A percentile compares a stretch with the other conserved stretches of the same genome.
phyloP scores from a whole-genome alignment of 768 basidiomycete species.

The Kwoniella sp. region DNA sequence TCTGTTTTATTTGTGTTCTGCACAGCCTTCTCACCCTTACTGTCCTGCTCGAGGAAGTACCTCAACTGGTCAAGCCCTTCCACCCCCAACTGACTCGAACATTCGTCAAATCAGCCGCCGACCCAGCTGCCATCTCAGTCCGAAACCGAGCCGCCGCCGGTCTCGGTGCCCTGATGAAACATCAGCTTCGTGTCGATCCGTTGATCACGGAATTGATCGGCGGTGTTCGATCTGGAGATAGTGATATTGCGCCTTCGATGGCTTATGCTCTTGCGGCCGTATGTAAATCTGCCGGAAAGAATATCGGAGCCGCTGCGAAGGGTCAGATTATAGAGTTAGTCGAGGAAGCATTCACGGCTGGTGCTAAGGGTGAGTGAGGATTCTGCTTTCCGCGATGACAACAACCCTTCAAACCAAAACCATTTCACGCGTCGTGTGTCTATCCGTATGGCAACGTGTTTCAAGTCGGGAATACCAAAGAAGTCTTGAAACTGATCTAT shows the following conservation, averaged over 20 bases:
- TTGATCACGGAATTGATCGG: conserved; percentile 82
- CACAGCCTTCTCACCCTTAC: conserved; percentile 71
- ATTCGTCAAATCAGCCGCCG: conserved; percentile 88
- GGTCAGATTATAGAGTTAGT: conserved; percentile 75
- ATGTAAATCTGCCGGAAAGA: conserved; percentile 67
- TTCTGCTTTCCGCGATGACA: too few relatives aligned
- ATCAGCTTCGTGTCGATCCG: conserved; percentile 83
- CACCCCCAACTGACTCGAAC: conserved; percentile 97
- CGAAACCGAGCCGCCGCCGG: conserved; percentile 80
- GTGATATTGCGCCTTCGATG: conserved; percentile 73
- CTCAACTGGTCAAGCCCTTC: conserved; percentile 90
- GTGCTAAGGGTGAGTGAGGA: conserved; percentile 39
- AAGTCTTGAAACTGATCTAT: too few relatives aligned
- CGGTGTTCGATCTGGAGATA: conserved; percentile 60
- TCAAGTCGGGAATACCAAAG: too few relatives aligned
- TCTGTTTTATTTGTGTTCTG: not conserved
- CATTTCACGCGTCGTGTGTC: too few relatives aligned
- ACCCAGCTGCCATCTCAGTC: conserved; percentile 74
- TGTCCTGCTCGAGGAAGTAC: conserved; percentile 81
- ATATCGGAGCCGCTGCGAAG: conserved; percentile 74
- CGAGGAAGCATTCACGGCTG: conserved; percentile 66
- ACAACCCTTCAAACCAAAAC: too few relatives aligned
- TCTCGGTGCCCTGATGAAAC: conserved; percentile 84
- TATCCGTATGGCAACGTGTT: too few relatives aligned
- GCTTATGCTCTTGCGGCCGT: conserved; percentile 76